phyloP scores from a whole-genome alignment of 805 yeast genomes.

The Candida germanica region DNA sequence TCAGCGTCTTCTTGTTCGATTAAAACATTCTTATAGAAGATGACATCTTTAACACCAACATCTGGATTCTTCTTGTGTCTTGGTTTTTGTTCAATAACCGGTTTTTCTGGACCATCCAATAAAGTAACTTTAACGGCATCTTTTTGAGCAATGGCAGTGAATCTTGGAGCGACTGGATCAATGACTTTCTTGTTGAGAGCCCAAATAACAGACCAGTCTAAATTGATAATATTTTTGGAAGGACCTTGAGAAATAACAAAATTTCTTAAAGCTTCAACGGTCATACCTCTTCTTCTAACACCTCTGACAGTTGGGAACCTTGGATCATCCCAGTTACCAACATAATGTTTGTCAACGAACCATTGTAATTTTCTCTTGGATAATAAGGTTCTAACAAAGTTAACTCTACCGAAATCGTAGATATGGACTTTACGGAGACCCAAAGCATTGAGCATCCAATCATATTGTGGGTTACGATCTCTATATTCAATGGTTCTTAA shows the following conservation, averaged over 20 bases:
- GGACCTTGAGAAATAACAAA: constrained; percentile 97
- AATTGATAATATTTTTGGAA: constrained; percentile 90
- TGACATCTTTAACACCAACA: constrained; percentile 79
- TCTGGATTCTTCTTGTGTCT: constrained; percentile 95
- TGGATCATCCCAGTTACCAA: constrained; percentile 97
- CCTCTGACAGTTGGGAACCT: constrained; percentile 99
- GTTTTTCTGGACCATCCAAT: constrained; percentile 60
- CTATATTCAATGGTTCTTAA: constrained; percentile 97
- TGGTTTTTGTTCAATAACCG: constrained; percentile 69
- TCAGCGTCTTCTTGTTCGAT: constrained; percentile 87
- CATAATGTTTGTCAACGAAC: constrained; percentile 92
- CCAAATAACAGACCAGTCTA: constrained; percentile 98
- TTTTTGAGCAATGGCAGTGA: constrained; percentile 67
- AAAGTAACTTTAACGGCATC: constrained; percentile 71
- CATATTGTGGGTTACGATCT: constrained; percentile 97
- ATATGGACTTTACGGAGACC: constrained; percentile 87
- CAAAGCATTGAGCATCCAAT: constrained; percentile 87
- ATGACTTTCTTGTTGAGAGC: constrained; percentile 95
- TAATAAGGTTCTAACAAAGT: constrained; percentile 90
- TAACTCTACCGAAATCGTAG: constrained; percentile 98
- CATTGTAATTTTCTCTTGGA: constrained; percentile 98
- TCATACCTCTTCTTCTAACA: constrained; percentile 99
- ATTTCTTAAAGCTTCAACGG: constrained; percentile 94
- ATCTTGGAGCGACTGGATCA: constrained; percentile 96
- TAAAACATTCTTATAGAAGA: constrained; percentile 59